Evolutionary conservation across 2,329 filamentous ascomycete species (phyloP), one percentile per base, ranked within the genome.

Genomic region (Blastomyces gilchristii): DNA sequence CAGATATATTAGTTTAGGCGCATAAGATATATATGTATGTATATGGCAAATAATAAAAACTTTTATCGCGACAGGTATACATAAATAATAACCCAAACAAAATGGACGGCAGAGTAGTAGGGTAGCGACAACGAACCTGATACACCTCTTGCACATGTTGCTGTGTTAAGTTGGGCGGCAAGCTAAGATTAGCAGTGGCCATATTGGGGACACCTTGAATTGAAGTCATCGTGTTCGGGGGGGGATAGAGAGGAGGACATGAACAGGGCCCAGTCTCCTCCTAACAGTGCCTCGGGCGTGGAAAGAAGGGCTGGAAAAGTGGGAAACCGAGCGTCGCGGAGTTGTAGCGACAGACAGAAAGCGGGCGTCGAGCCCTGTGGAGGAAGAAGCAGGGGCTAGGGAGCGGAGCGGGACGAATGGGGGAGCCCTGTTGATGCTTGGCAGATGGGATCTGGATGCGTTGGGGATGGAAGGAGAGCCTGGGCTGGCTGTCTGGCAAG

Each of bases 121-220:
- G 52, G 58, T 22, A 52, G 56, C 63, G 60, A 28, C 60, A 63
- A 68, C 74, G 68, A 73, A 81, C 79, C 69, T 77, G 74, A 64
- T 77, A 89, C 68, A 89, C 82, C 71, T 91, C 88, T 76, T 92
- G 88, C 52, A 91, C 83, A 73, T 91, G 86, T 71, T 91, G 86
- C 71, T 87, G 87, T 63, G 85, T 92, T 71, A 91, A 81, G 74
- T 86, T 86, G 45, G 82, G 79, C 62, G 86, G 82, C 74, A 91
- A 80, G 65, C 81, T 80, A 57, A 78, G 81, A 69, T 83, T 85
- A 67, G 84, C 83, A 73, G 87, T 83, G 75, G 87, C 85, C 76
- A 88, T 83, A 70, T 84, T 83, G 67, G 87, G 85, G 67, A 86
- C 82, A 71, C 85, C 78, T 79, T 94, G 90, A 72, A 91, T 86